A percentile compares a stretch with the other conserved stretches of the same genome.
These are phyloP conservation scores for Solanum verrucosum DNA, from an alignment of 257 asterid genomes.

Conservation along the genomic window DNA sequence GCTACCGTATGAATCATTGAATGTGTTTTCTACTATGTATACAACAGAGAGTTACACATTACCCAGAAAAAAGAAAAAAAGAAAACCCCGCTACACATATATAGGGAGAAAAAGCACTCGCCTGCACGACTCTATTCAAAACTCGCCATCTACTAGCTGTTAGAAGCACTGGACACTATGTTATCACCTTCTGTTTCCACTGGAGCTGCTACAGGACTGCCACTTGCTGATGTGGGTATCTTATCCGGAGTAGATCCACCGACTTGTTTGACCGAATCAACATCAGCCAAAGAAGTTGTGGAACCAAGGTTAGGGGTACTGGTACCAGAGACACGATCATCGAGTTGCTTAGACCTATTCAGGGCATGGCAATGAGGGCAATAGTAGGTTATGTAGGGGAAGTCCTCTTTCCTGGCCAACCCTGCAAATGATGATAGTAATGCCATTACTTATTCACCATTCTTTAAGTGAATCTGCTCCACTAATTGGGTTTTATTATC, in stretches of 20 bases:
- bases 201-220: constrained; percentile 4
- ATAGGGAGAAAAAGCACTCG: neutral
- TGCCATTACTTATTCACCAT: neutral
- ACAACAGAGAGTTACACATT: neutral
- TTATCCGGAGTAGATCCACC: neutral
- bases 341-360: constrained; percentile 46
- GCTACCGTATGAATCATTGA: neutral
- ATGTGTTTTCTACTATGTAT: neutral
- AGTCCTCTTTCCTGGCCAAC: constrained; percentile 84
- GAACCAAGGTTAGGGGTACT: constrained; percentile 26
- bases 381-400: constrained; percentile 65
- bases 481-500: neutral
- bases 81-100: neutral
- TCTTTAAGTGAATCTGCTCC: neutral
- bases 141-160: neutral
- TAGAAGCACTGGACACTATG: neutral
- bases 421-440: constrained; percentile 35
- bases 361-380: constrained; percentile 88
- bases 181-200: constrained; percentile 1
- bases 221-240: constrained; percentile 3
- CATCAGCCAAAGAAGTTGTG: constrained; percentile 13
- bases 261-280: constrained; percentile 7
- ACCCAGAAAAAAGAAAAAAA: neutral
- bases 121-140: neutral
- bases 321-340: constrained; percentile 27